Base-by-base conservation (phyloP, 106 monocot genomes). In the Ottelia alismoides region DNA sequence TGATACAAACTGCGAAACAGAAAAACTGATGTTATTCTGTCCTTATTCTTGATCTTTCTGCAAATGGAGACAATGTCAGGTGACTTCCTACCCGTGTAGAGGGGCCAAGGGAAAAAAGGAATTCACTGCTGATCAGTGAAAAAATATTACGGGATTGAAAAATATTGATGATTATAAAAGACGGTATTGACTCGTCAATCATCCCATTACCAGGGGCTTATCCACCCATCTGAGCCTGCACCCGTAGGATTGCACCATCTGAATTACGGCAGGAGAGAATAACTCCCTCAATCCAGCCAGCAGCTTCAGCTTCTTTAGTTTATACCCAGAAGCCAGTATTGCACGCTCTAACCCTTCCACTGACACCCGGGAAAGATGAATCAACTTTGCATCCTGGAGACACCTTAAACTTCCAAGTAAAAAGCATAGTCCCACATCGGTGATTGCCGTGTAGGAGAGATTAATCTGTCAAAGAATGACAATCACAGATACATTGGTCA, bases 301-400 rank as follows among this genome's bases (percentile, higher is more conserved):
- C 60, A 93, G 30, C 69, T 93, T 93, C 80, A 93, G 31, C 61
- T 93, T 93, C 87, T 83, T 87, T 58, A 93, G 56, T 58, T 62
- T 72, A 11, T 77, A 71, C n/a, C 70, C 51, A 0, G 74, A 60
- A 6, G 80, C 63, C 30, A 74, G 72, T 24, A 93, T 56, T 2
- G 76, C 83, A 24, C 78, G 46, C 62, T 87, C 87, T 11, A 77
- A 71, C 21, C 78, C 83, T 28, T 83, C 66, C n/a, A 71, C 69
- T 0, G 83, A 70, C 6, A 87, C 79, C 46, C 29, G 29, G 11
- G 69, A 40, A 21, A 93, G 66, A 52, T 87, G 76, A 26, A 87
- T 77, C 58, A 93, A 48, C 56, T 93, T 80, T 26, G 48, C 77
- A 23, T 87, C 92, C 58, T 93, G 92, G 31, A 93, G 65, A 54